phyloP scores from a whole-genome alignment of 2,329 filamentous ascomycete genomes.

The Fusarium sp. region DNA sequence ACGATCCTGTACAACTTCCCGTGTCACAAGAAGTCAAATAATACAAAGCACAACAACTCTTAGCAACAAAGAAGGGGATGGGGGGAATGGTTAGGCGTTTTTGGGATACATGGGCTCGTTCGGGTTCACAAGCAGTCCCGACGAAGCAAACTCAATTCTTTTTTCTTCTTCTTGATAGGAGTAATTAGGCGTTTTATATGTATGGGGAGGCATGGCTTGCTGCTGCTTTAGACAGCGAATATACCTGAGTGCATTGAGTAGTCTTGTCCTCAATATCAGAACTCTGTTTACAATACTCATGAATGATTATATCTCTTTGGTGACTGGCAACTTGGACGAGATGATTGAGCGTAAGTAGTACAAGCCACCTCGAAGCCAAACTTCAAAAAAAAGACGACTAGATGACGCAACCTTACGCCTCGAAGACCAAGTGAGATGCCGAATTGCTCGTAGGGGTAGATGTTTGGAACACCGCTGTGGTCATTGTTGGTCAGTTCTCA shows the following conservation, averaged over 20 bases:
- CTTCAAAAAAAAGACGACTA: neutral
- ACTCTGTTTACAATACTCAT: neutral
- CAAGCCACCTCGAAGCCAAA: neutral
- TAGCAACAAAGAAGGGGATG: conserved; percentile 5
- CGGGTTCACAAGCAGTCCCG: conserved; percentile 12
- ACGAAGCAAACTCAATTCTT: conserved; percentile 10
- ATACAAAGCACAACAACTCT: neutral
- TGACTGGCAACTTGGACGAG: neutral
- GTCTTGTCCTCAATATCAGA: neutral
- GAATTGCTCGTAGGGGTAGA: neutral
- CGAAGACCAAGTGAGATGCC: neutral
- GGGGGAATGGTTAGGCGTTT: conserved; percentile 25
- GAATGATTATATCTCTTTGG: neutral
- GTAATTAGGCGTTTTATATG: conserved; percentile 22
- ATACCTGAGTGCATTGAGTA: conserved; percentile 22
- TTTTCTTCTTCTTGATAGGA: conserved; percentile 9
- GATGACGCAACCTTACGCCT: neutral
- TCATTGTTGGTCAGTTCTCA: neutral
- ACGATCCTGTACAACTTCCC: conserved; percentile 25
- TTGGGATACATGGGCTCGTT: conserved; percentile 18
- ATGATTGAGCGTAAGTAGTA: neutral
- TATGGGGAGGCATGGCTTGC: neutral
- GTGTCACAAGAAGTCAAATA: conserved; percentile 39
- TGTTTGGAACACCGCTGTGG: neutral
- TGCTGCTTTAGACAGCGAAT: conserved; percentile 12